Base-by-base conservation (phyloP, 2,329 filamentous ascomycete genomes). In the Botrytis hyacinthi region DNA sequence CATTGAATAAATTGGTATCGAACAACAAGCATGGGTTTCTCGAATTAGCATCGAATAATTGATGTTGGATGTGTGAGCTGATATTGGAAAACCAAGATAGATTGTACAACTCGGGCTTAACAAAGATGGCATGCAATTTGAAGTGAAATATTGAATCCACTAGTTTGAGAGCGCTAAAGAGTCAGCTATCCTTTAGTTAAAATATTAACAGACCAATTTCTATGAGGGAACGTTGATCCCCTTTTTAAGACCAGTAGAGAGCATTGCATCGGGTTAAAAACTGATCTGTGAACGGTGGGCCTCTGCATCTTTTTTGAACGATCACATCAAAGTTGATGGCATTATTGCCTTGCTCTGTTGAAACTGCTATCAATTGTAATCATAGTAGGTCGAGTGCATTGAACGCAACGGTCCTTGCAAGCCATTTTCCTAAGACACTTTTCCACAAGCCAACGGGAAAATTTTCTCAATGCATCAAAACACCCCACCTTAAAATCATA, bases 321-420 rank as follows among this genome's bases (percentile, higher is more conserved):
- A 57, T 9, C n/a, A 8, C 12, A 8, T 29, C 1, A 29, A 29
- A 57, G 0, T 54, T 6, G 6, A 29, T 8, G 12, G 3, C 0
- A 4, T 18, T 54, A 4, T 54, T 54, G 12, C 51, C 29, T 18
- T 29, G 6, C 5, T 4, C 14, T 54, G 2, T n/a, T 4, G 7
- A 54, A n/a, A 18, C 12, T 54, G 14, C 51, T 54, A 29, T 29
- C 51, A 54, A 54, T 18, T 8, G 26, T 29, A 16, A 4, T n/a
- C 0, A 18, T 54, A 6, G 12, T 8, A 18, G 14, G 6, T 18
- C n/a, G 1, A 0, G 16, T 57, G 51, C n/a, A 57, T 57, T 18
- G 14, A 54, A 54, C n/a, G 48, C 48, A 14, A 54, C 4, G n/a
- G 26, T 54, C 12, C 26, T 54, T n/a, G 26, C 12, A 16, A 16